phyloP scores from a whole-genome alignment of 306 rosid species.

The Ormosia emarginata region DNA sequence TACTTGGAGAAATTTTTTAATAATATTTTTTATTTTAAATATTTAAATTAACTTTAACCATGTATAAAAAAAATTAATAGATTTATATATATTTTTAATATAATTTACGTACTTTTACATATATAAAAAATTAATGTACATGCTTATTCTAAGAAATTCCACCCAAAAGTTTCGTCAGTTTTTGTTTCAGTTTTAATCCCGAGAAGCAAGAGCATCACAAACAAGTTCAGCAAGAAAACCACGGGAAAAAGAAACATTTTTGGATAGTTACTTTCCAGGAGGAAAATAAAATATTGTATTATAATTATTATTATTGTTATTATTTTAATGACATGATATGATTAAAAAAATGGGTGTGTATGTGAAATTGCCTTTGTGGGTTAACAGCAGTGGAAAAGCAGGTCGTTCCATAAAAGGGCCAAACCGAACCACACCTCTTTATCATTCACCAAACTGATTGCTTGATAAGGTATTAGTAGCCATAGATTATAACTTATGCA shows the following conservation, averaged over 20 bases:
- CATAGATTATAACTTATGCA: background rate
- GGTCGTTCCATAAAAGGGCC: slow-evolving; percentile 40
- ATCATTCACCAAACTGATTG: slow-evolving; percentile 22
- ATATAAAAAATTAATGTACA: no score
- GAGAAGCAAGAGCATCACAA: background rate
- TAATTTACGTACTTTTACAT: no score
- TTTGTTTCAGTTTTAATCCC: slow-evolving; percentile 14
- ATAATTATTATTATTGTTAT: background rate
- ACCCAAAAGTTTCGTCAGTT: no score
- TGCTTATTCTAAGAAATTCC: no score
- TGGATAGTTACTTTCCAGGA: no score
- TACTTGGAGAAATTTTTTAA: no score
- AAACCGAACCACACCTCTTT: slow-evolving; percentile 26
- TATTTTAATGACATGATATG: background rate
- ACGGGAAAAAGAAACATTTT: background rate
- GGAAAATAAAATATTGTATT: background rate
- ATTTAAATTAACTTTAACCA: no score
- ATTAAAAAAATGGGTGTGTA: background rate
- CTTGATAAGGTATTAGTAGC: slow-evolving; percentile 26
- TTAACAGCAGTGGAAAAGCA: slow-evolving; percentile 25
- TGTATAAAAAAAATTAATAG: no score
- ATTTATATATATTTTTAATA: no score
- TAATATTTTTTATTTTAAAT: no score
- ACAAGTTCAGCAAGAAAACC: background rate
- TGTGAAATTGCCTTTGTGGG: slow-evolving; percentile 17